Conservation (phyloP, 2,329 filamentous ascomycete genomes). For the Alternaria alternata region DNA sequence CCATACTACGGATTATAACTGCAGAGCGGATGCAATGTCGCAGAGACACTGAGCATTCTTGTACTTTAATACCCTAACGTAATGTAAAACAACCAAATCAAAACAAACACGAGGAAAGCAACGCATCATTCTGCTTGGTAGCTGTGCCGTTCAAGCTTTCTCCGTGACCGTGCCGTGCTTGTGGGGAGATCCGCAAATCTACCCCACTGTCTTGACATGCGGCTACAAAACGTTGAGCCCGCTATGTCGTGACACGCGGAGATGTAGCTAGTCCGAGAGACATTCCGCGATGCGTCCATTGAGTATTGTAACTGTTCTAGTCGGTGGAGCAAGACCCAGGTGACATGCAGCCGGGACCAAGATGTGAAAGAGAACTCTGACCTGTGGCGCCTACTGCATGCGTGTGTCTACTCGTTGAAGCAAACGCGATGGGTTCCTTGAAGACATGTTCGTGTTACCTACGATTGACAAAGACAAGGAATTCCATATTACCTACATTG, state of each 20-base stretch:
- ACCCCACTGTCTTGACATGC: constrained; percentile 13
- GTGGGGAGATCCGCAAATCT: constrained; percentile 11
- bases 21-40: constrained; percentile 1
- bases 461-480: too few relatives aligned
- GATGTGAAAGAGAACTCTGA: not conserved
- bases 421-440: not conserved
- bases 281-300: not conserved
- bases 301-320: not conserved
- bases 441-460: too few relatives aligned
- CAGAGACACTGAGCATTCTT: not conserved
- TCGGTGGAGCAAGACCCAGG: not conserved
- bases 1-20: not conserved
- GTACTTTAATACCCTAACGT: constrained; percentile 8
- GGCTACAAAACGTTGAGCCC: constrained; percentile 24
- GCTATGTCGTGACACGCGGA: constrained; percentile 10
- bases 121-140: not conserved
- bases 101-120: not conserved
- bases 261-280: not conserved
- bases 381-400: not conserved
- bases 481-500: not conserved
- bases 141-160: not conserved
- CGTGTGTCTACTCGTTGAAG: not conserved
- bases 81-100: constrained; percentile 6
- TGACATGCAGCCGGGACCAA: not conserved
- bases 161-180: constrained; percentile 4